phyloP scores from a whole-genome alignment of 257 asterid species.

The Solanum lignicaule region DNA sequence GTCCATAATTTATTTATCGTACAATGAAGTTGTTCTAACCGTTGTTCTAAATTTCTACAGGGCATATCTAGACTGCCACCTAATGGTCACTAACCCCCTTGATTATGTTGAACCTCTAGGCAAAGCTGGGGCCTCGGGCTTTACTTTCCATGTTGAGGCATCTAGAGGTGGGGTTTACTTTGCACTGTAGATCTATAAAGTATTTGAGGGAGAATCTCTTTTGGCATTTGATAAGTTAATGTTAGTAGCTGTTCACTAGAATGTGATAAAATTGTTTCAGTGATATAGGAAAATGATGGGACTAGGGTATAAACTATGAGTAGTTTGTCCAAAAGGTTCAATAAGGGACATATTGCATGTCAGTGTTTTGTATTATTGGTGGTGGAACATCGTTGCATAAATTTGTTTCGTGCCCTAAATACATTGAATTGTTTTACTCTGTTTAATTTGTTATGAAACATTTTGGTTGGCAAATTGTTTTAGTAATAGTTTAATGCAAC shows the following conservation, averaged over 20 bases:
- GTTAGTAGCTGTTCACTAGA: background rate
- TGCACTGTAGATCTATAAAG: background rate
- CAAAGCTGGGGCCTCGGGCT: constrained; percentile 92
- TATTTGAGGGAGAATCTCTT: background rate
- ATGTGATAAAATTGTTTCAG: background rate
- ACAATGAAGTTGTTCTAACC: background rate
- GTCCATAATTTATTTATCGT: background rate
- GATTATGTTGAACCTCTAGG: constrained; percentile 79
- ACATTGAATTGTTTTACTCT: background rate
- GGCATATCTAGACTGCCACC: constrained; percentile 88
- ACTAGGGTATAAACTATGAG: background rate
- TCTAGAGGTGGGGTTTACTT: constrained; percentile 45
- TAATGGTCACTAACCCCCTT: constrained; percentile 91
- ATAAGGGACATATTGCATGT: background rate
- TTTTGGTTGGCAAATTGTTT: background rate
- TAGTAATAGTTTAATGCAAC: background rate
- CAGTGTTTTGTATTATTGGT: background rate
- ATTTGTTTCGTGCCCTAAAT: background rate
- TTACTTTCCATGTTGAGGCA: constrained; percentile 82
- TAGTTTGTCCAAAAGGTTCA: background rate
- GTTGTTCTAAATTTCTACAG: constrained; percentile 23
- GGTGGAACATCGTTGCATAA: background rate
- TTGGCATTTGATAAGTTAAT: background rate
- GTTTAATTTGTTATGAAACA: background rate
- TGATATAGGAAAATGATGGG: background rate